Percentiles rank a stretch among this genome's conserved stretches.
Evolutionary conservation across 352 stramenopile genomes (phyloP).

Genomic region (Phytophthora tubulina): DNA sequence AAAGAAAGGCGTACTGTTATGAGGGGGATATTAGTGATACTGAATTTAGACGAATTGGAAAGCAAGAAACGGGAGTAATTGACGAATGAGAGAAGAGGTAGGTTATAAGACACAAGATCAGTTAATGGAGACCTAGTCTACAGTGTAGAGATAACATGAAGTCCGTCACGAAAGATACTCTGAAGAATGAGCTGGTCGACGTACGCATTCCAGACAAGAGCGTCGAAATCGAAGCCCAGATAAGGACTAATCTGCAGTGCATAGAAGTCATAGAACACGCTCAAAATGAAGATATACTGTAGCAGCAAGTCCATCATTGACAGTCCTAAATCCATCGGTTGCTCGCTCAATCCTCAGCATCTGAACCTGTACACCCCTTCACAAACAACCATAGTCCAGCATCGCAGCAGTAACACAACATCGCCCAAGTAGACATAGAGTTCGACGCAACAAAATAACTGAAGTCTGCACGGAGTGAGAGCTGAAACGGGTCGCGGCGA

Average conservation of each 20-base stretch:
- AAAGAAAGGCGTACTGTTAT: slow-evolving; percentile 10
- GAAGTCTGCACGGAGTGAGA: slow-evolving; percentile 11
- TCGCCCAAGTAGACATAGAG: not conserved
- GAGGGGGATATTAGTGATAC: slow-evolving; percentile 11
- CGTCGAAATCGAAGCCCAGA: too few species aligned
- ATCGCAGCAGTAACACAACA: not conserved
- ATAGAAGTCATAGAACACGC: too few species aligned
- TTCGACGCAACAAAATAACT: slow-evolving; percentile 12
- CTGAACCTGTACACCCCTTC: not conserved
- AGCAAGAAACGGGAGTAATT: not conserved
- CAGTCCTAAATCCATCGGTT: too few species aligned
- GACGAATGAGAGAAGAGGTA: not conserved
- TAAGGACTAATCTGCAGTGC: too few species aligned
- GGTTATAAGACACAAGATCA: not conserved
- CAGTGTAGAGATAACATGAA: not conserved
- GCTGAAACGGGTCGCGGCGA: slow-evolving; percentile 38
- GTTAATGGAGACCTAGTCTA: too few species aligned
- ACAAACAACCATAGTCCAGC: not conserved
- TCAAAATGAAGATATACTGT: too few species aligned
- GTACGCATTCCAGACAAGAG: too few species aligned
- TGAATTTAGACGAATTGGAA: slow-evolving; percentile 18
- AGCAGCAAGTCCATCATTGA: too few species aligned
- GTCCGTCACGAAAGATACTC: not conserved
- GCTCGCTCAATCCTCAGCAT: not conserved
- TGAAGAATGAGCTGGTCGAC: too few species aligned